Conservation (phyloP, 2,329 filamentous ascomycete species). For the Apiospora arundinis region DNA sequence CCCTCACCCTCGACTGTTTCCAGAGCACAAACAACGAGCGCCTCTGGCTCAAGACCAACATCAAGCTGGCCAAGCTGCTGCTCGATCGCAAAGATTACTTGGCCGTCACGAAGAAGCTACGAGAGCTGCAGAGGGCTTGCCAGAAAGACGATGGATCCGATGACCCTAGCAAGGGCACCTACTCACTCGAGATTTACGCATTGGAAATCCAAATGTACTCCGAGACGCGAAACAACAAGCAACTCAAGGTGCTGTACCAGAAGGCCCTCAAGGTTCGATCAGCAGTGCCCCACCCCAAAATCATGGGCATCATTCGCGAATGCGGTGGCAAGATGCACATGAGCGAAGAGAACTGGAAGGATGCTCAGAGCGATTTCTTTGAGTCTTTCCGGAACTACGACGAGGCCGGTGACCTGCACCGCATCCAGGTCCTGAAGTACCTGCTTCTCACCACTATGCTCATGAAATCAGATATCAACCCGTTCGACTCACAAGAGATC, state of each 20-base stretch:
- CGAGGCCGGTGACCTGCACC: constrained; percentile 92
- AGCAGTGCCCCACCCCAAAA: constrained; percentile 97
- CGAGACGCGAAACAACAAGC: constrained; percentile 96
- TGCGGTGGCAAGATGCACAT: constrained; percentile 99
- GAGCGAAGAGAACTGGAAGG: constrained; percentile 99
- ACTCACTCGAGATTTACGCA: constrained; percentile 93
- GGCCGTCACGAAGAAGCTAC: constrained; percentile 80
- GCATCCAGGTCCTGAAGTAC: constrained; percentile 97
- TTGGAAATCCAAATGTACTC: constrained; percentile 99
- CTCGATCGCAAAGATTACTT: constrained; percentile 90
- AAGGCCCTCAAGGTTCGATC: constrained; percentile 90
- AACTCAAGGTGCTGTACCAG: constrained; percentile 90
- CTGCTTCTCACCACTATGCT: constrained; percentile 96
- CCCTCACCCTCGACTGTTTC: constrained; percentile 89
- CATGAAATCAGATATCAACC: constrained; percentile 98
- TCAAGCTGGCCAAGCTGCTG: constrained; percentile 91
- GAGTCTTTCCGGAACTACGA: constrained; percentile 99
- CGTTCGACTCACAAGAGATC: constrained; percentile 97
- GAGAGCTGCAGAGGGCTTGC: constrained; percentile 88
- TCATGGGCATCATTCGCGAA: constrained; percentile 98
- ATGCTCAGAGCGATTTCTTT: constrained; percentile 96
- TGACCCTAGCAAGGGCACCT: constrained; percentile 95
- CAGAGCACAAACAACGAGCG: constrained; percentile 97
- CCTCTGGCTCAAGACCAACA: constrained; percentile 97
- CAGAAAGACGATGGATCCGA: constrained; percentile 86